Percentiles rank a stretch among this genome's conserved stretches.
Conservation (phyloP, 139 green algal species). For the Auxenochlorella pyrenoidosa region DNA sequence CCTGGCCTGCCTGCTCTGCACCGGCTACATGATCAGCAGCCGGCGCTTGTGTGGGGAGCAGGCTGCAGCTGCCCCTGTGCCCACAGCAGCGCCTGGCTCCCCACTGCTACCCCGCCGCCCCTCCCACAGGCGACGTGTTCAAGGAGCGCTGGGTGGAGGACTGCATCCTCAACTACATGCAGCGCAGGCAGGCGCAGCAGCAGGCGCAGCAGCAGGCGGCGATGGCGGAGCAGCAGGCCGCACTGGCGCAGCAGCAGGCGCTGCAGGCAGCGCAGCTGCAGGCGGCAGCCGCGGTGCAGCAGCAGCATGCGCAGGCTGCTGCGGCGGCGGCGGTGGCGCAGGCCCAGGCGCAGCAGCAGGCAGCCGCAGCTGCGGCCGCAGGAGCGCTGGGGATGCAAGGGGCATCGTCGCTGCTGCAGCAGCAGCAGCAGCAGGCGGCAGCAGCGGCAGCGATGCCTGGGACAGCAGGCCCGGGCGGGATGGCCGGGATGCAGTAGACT, state of each 20-base stretch:
- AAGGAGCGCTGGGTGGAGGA: constrained; percentile 84
- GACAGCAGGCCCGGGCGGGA: not conserved
- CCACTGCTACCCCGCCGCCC: not conserved
- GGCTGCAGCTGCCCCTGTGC: no score
- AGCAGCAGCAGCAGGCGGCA: not conserved
- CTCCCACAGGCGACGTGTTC: constrained; percentile 52
- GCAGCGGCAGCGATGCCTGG: not conserved
- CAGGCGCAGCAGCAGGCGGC: not conserved
- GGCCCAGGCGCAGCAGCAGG: not conserved
- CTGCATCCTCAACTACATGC: constrained; percentile 74
- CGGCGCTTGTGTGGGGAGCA: no score
- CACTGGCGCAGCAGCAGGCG: not conserved
- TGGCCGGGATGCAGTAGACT: no score
- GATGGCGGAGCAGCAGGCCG: not conserved
- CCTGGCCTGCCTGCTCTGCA: no score
- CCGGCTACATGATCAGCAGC: no score
- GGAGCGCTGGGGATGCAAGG: not conserved
- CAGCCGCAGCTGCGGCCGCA: not conserved
- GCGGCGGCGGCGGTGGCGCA: not conserved
- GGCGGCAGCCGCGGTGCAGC: not conserved
- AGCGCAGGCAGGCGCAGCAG: not conserved
- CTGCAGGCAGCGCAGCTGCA: not conserved
- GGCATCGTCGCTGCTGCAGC: not conserved
- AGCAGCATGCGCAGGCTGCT: constrained; percentile 8
- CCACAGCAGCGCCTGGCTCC: no score